A percentile compares a stretch with the other conserved stretches of the same genome.
phyloP scores from a whole-genome alignment of 2,329 filamentous ascomycete genomes.

The Alternaria infectoria region DNA sequence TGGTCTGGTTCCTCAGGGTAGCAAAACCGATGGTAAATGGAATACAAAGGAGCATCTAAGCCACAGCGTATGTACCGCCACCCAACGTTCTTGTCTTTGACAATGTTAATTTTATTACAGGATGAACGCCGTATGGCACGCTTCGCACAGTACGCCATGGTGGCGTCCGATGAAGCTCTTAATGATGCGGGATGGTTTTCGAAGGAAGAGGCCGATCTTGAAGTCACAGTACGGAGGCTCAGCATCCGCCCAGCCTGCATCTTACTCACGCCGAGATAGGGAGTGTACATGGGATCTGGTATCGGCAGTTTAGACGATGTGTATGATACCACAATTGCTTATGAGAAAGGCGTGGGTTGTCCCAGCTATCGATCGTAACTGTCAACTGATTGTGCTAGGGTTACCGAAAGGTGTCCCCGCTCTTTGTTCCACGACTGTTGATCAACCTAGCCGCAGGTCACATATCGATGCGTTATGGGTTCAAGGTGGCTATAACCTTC shows the following conservation, averaged over 20 bases:
- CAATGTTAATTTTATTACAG: slow-evolving; percentile 47
- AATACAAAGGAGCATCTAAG: slow-evolving; percentile 55
- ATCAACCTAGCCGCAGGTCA: slow-evolving; percentile 96
- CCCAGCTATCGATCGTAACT: too few relatives aligned
- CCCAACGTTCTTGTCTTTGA: slow-evolving; percentile 32
- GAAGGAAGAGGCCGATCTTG: slow-evolving; percentile 64
- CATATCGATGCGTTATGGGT: slow-evolving; percentile 88
- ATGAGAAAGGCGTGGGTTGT: slow-evolving; percentile 71
- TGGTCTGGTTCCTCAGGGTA: slow-evolving; percentile 73
- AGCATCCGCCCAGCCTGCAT: neutral
- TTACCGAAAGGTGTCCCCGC: slow-evolving; percentile 88
- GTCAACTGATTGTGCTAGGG: slow-evolving; percentile 62
- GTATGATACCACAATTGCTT: slow-evolving; percentile 81
- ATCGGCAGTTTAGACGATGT: slow-evolving; percentile 94
- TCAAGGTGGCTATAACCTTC: slow-evolving; percentile 58
- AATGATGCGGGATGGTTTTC: slow-evolving; percentile 80
- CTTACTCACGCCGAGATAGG: slow-evolving; percentile 52
- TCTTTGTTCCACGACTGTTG: slow-evolving; percentile 90
- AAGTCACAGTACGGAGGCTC: slow-evolving; percentile 65
- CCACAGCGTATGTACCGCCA: slow-evolving; percentile 32
- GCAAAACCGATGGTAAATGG: slow-evolving; percentile 53
- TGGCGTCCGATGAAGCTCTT: slow-evolving; percentile 84
- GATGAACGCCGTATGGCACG: slow-evolving; percentile 81
- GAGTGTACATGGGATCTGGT: slow-evolving; percentile 91
- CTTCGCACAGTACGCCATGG: slow-evolving; percentile 91